Evolutionary conservation across 2,329 filamentous ascomycete species (phyloP).

Genomic region (Sarocladium strictum): DNA sequence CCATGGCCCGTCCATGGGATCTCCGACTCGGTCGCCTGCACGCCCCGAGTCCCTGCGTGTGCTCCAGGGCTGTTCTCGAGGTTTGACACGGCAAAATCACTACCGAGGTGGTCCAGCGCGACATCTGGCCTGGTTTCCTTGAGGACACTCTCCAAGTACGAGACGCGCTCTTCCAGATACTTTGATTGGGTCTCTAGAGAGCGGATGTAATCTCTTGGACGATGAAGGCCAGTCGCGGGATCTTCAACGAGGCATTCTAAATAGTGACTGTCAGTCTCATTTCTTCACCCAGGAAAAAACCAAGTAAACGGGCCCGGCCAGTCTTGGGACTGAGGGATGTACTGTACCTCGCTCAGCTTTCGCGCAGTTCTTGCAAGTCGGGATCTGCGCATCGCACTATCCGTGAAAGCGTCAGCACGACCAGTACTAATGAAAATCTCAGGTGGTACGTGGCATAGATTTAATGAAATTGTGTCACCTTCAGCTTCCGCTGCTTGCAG

Average conservation of each 20-base stretch:
- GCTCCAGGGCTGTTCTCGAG: background rate
- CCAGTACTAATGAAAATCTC: background rate
- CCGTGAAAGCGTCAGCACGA: background rate
- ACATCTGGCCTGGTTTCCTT: constrained; percentile 21
- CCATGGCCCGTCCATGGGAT: too few species aligned
- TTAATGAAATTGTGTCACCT: too few species aligned
- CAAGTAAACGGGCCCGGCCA: too few species aligned
- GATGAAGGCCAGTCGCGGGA: constrained; percentile 20
- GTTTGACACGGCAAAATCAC: background rate
- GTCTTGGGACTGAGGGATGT: too few species aligned
- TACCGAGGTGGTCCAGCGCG: background rate
- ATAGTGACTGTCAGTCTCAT: background rate
- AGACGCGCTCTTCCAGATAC: constrained; percentile 14
- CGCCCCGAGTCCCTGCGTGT: background rate
- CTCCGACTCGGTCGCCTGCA: background rate
- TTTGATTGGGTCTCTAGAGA: constrained; percentile 12
- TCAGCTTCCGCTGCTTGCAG: constrained; percentile 11
- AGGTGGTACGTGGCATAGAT: too few species aligned
- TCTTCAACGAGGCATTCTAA: constrained; percentile 30
- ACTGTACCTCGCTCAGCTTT: background rate
- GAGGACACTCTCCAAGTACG: constrained; percentile 24
- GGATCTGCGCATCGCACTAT: constrained; percentile 9
- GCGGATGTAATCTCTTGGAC: constrained; percentile 25
- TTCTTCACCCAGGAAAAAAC: too few species aligned
- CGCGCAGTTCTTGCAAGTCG: constrained; percentile 7